Base-by-base conservation (phyloP, 2,329 filamentous ascomycete species). In the Colletotrichum chrysophilum region DNA sequence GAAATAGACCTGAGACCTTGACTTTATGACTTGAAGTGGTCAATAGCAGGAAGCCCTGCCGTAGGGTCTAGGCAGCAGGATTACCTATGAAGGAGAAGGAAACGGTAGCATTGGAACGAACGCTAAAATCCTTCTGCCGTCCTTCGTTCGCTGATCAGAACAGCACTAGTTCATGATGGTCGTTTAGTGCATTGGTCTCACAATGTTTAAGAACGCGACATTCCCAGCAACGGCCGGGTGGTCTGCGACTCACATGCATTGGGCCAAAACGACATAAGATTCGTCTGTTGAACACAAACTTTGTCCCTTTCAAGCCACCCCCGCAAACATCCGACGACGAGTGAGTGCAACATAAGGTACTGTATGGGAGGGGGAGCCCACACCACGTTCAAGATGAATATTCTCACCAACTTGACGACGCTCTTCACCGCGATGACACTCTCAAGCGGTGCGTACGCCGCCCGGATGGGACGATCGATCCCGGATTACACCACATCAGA, bases 401-500 rank as follows among this genome's bases (percentile, higher is more conserved):
- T 66, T 21, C 14, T 66, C 8, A 28, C 62, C 21, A 43, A 48
- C 24, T 12, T 48, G 21, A 28, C 62, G 24, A 28, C 62, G 16
- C 16, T 43, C 16, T 34, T 66, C 34, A 30, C 34, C 12, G 34
- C 24, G 34, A 66, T 66, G 62, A 28, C 62, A 16, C 62, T 48
- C 28, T 66, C 62, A 21, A 48, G 24, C 13, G 36, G 62, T 7
- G 62, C 36, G 7, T 66, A 43, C 24, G 62, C 62, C 28, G 36
- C 60, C 60, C n/a, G 60, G 12, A 18, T 64, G 12, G 34, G 26
- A 24, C 60, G 32, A 12, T 16, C 14, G 9, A 62, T 73, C 5
- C 83, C 81, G 13, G 80, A 86, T 77, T 86, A 83, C 74, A 80
- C 82, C 3, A 87, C 86, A 4, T 81, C 85, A 2, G 85, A 86